Conservation (phyloP, 2,329 filamentous ascomycete species). For the Colletotrichum spaethianum region DNA sequence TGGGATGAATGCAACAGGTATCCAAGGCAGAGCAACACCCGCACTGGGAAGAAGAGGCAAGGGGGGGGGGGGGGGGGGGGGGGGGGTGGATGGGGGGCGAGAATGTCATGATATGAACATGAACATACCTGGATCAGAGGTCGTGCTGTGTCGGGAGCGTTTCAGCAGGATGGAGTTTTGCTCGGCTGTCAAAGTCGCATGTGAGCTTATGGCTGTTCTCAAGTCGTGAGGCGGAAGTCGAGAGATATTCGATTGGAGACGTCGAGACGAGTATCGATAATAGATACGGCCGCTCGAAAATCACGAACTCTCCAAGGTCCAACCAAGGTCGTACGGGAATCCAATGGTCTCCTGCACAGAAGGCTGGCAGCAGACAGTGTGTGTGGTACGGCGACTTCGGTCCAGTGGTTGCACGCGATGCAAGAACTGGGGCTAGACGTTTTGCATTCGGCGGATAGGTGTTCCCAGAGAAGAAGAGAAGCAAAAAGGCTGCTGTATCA, state of each 20-base stretch:
- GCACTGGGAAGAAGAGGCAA: not conserved
- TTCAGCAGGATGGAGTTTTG: constrained; percentile 36
- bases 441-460: not conserved
- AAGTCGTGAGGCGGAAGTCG: constrained; percentile 16
- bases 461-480: not conserved
- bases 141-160: constrained; percentile 37
- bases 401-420: constrained; percentile 6
- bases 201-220: not conserved
- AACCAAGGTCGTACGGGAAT: constrained; percentile 40
- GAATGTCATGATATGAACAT: too few species aligned
- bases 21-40: not conserved
- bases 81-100: constrained; percentile 1
- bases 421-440: constrained; percentile 13
- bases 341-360: constrained; percentile 47
- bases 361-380: constrained; percentile 47
- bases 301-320: not conserved
- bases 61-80: constrained; percentile 9
- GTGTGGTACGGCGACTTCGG: constrained; percentile 40
- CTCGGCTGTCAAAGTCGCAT: constrained; percentile 33
- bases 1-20: constrained; percentile 1
- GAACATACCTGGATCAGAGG: constrained; percentile 36
- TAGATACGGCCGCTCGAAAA: not conserved
- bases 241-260: constrained; percentile 1
- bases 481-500: constrained; percentile 13
- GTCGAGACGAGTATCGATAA: not conserved